These are phyloP conservation scores for Hanseniaspora mollemarum DNA, from an alignment of 805 yeast species.

Conservation along the genomic window DNA sequence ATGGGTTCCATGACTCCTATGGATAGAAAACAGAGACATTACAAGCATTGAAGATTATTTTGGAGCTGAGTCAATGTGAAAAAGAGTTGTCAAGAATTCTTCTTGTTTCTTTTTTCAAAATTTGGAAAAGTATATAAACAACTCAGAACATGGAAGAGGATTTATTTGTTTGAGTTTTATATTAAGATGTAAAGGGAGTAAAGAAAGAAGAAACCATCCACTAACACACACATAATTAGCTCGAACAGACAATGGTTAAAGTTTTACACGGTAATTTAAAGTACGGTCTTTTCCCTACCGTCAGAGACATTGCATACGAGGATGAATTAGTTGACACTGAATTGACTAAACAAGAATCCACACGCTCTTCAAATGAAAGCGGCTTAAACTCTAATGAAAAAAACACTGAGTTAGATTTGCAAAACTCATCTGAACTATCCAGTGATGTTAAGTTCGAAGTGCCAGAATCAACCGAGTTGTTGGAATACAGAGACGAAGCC, in stretches of 20 bases:
- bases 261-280: slow-evolving; percentile 26
- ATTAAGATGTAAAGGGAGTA: too few species aligned
- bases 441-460: too few species aligned
- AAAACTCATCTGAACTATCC: too few species aligned
- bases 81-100: too few species aligned
- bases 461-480: slow-evolving; percentile 4
- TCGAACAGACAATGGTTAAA: slow-evolving; percentile 19
- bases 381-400: slow-evolving; percentile 1
- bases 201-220: neutral
- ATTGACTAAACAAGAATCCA: neutral
- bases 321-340: neutral
- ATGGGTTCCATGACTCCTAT: neutral
- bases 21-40: too few species aligned
- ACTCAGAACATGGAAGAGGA: too few species aligned
- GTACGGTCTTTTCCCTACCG: slow-evolving; percentile 30
- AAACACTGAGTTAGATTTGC: too few species aligned
- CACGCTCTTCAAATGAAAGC: neutral
- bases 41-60: neutral
- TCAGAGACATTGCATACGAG: slow-evolving; percentile 26
- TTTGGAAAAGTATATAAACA: too few species aligned
- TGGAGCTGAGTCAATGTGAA: too few species aligned
- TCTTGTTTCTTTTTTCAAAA: too few species aligned
- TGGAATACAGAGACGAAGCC: slow-evolving; percentile 44
- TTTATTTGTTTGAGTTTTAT: too few species aligned
- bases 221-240: too few species aligned